phyloP scores from a whole-genome alignment of 768 basidiomycete genomes.

The Psilocybe sp. region DNA sequence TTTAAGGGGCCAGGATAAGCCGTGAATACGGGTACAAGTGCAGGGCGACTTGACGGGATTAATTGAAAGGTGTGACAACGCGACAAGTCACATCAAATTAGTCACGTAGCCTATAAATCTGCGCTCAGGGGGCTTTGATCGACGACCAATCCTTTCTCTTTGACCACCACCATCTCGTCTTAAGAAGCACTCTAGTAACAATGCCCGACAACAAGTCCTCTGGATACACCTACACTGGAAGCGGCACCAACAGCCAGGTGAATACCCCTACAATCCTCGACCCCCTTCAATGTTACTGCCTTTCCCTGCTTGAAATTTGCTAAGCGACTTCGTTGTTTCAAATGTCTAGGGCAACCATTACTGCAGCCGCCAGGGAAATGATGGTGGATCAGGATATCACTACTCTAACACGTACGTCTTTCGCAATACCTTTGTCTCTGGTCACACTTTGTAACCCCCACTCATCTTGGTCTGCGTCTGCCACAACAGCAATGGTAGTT shows the following conservation, averaged over 20 bases:
- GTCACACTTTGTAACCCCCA: neutral
- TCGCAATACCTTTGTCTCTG: neutral
- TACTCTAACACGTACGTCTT: constrained; percentile 54
- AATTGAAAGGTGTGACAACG: too few species aligned
- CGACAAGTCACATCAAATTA: too few species aligned
- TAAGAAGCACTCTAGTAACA: constrained; percentile 1
- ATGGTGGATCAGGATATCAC: constrained; percentile 47
- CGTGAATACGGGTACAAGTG: too few species aligned
- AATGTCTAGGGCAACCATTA: constrained; percentile 56
- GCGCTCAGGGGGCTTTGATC: too few species aligned
- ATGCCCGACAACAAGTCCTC: constrained; percentile 18
- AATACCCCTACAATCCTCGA: neutral
- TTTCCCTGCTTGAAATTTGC: neutral
- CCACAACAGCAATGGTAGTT: constrained; percentile 41
- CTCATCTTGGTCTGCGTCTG: neutral
- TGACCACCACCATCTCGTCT: constrained; percentile 1
- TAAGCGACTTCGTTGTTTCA: neutral
- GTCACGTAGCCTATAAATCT: too few species aligned
- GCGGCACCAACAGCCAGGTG: constrained; percentile 43
- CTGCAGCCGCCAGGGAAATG: constrained; percentile 48
- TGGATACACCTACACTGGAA: constrained; percentile 40
- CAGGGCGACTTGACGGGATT: too few species aligned
- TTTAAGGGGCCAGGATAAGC: too few species aligned
- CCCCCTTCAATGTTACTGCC: neutral
- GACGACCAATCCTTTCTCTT: neutral